These are phyloP conservation scores for Luffa aegyptiaca DNA, from an alignment of 306 rosid species.

Conservation along the genomic window DNA sequence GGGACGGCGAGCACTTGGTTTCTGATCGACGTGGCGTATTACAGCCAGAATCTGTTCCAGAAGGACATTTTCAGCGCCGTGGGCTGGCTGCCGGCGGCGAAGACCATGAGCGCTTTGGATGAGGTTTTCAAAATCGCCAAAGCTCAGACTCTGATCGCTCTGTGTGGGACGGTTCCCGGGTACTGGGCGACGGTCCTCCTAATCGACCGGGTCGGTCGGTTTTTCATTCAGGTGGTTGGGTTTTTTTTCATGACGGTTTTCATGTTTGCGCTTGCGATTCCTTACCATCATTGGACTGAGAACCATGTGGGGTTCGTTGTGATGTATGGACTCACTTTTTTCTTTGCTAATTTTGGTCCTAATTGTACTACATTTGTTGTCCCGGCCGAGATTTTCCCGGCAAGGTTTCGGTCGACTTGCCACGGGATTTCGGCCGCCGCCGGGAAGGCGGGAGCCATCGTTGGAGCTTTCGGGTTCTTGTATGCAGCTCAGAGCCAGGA, in stretches of 20 bases:
- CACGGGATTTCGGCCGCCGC: slow-evolving; percentile 14
- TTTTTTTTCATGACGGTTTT: slow-evolving; percentile 44
- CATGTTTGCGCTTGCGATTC: slow-evolving; percentile 36
- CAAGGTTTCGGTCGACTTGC: slow-evolving; percentile 41
- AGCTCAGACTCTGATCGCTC: slow-evolving; percentile 51
- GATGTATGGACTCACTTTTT: slow-evolving; percentile 46
- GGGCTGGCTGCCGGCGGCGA: slow-evolving; percentile 39
- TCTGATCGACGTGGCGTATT: slow-evolving; percentile 57
- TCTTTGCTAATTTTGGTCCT: slow-evolving; percentile 78
- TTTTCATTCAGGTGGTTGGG: slow-evolving; percentile 44
- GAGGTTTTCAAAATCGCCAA: slow-evolving; percentile 49
- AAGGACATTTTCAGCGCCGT: slow-evolving; percentile 55
- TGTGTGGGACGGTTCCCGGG: slow-evolving; percentile 55
- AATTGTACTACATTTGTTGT: slow-evolving; percentile 59
- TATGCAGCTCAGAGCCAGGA: slow-evolving; percentile 35
- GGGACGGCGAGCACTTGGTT: slow-evolving; percentile 71
- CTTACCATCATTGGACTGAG: slow-evolving; percentile 26
- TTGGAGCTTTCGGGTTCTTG: slow-evolving; percentile 53
- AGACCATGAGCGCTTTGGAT: slow-evolving; percentile 44
- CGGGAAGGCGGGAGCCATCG: slow-evolving; percentile 10
- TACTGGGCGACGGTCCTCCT: slow-evolving; percentile 61
- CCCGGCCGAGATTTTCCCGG: slow-evolving; percentile 30
- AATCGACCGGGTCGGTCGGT: slow-evolving; percentile 48
- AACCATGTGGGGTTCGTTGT: slow-evolving; percentile 25
- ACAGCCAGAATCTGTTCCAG: slow-evolving; percentile 13